Percentiles rank a stretch among this genome's conserved stretches.
Evolutionary conservation across 2,329 filamentous ascomycete species (phyloP).

Genomic region (Amphichorda felina): DNA sequence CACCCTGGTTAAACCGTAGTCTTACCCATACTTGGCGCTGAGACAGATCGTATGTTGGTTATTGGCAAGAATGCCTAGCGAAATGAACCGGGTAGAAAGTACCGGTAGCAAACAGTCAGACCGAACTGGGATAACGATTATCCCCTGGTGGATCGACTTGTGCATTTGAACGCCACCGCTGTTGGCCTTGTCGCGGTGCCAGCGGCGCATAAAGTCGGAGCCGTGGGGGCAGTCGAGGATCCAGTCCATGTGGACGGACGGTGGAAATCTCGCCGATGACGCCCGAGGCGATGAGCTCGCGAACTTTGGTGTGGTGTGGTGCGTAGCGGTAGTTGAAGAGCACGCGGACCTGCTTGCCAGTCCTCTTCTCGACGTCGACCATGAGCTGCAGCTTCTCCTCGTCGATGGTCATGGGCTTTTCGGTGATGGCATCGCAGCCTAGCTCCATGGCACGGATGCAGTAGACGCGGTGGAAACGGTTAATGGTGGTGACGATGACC

Average conservation of each 20-base stretch:
- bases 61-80: too few species aligned
- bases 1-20: too few species aligned
- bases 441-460: conserved; percentile 33
- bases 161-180: conserved; percentile 34
- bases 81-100: too few species aligned
- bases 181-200: conserved; percentile 36
- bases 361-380: conserved; percentile 30
- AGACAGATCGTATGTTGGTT: too few species aligned
- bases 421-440: conserved; percentile 34
- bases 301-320: conserved; percentile 37
- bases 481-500: conserved; percentile 36
- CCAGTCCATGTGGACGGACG: conserved; percentile 39
- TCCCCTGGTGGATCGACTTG: conserved; percentile 39
- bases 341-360: conserved; percentile 28
- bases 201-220: conserved; percentile 36
- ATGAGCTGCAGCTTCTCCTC: conserved; percentile 28
- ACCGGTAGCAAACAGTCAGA: too few species aligned
- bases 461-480: conserved; percentile 32
- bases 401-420: conserved; percentile 42
- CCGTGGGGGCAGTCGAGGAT: conserved; percentile 35
- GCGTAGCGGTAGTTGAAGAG: conserved; percentile 40
- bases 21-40: too few species aligned
- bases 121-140: too few species aligned
- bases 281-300: conserved; percentile 27
- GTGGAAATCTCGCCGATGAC: conserved; percentile 31